A percentile compares a stretch with the other conserved stretches of the same genome.
phyloP scores from a whole-genome alignment of 352 stramenopile species.

The Pythium brachiatum region DNA sequence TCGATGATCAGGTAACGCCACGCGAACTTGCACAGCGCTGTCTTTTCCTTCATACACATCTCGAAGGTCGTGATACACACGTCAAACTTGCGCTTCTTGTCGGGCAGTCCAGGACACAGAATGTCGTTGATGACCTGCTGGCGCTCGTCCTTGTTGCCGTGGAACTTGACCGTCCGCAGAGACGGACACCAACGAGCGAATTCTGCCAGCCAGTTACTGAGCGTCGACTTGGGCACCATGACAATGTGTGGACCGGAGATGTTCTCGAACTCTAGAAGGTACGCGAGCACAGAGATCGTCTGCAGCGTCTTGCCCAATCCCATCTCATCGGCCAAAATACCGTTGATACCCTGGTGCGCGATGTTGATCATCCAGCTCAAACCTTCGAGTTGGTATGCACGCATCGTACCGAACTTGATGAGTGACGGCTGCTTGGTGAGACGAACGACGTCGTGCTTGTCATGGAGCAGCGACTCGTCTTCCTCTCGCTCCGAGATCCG shows the following conservation, averaged over 20 bases:
- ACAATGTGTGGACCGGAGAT: constrained; percentile 91
- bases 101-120: constrained; percentile 76
- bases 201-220: constrained; percentile 94
- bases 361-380: constrained; percentile 99
- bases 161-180: constrained; percentile 92
- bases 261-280: constrained; percentile 84
- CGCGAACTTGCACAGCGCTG: constrained; percentile 87
- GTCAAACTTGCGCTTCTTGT: constrained; percentile 94
- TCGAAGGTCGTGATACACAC: constrained; percentile 98
- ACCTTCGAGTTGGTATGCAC: constrained; percentile 98
- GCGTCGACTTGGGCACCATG: constrained; percentile 92
- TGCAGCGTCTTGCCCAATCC: constrained; percentile 98
- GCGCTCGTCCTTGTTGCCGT: constrained; percentile 90
- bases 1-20: constrained; percentile 90
- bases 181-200: constrained; percentile 91
- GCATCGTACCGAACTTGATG: constrained; percentile 95
- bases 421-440: constrained; percentile 89
- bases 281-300: constrained; percentile 85
- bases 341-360: constrained; percentile 98
- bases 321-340: constrained; percentile 98
- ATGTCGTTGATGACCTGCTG: constrained; percentile 87
- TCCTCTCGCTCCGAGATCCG: constrained; percentile 84
- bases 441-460: constrained; percentile 88
- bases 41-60: constrained; percentile 91
- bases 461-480: constrained; percentile 68